Evolutionary conservation across 164 flowering plant genomes (phyloP).

Genomic region (Nymphaea thermarum): DNA sequence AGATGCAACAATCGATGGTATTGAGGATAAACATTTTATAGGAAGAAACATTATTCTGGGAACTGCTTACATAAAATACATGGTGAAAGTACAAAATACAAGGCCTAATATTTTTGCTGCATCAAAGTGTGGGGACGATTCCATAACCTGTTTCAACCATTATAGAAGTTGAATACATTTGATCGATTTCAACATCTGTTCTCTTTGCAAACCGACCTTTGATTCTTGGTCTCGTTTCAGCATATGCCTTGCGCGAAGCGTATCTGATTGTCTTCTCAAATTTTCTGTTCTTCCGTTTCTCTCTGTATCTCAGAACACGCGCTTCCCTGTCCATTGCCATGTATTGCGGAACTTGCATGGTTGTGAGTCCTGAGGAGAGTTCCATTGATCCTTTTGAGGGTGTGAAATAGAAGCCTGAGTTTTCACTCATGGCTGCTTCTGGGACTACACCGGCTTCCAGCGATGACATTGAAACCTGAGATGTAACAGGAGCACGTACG

Average conservation of each 20-base stretch:
- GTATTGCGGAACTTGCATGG: conserved; percentile 40
- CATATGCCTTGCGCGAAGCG: conserved; percentile 92
- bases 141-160: conserved; percentile 43
- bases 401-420: conserved; percentile 33
- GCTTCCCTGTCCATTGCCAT: conserved; percentile 73
- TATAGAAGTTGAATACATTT: conserved; percentile 41
- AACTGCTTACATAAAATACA: no score
- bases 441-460: conserved; percentile 71
- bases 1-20: no score
- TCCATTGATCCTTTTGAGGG: conserved; percentile 43
- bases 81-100: background rate
- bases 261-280: conserved; percentile 92
- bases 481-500: no score
- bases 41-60: no score
- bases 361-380: conserved; percentile 29
- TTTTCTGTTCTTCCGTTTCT: conserved; percentile 76
- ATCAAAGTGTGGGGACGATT: background rate
- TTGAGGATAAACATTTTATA: no score
- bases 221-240: conserved; percentile 85
- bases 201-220: conserved; percentile 87
- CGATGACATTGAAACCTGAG: conserved; percentile 36
- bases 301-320: conserved; percentile 73
- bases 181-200: conserved; percentile 49
- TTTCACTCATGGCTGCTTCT: conserved; percentile 40
- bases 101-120: background rate